Conservation (phyloP, 805 yeast species). For the Saturnispora dispora region DNA sequence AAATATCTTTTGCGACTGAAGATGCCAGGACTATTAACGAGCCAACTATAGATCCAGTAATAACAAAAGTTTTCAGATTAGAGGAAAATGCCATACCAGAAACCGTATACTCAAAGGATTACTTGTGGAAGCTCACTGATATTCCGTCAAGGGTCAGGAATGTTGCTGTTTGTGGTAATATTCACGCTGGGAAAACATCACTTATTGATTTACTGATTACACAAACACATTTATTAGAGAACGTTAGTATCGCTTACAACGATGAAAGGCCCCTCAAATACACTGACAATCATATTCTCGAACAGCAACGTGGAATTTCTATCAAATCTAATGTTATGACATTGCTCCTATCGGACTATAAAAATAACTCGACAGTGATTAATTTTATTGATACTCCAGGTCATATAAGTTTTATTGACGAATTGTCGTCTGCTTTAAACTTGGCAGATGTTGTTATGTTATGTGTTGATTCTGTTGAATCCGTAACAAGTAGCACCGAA, state of each 20-base stretch:
- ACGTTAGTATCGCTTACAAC: conserved; percentile 26
- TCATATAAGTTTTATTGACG: conserved; percentile 77
- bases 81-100: conserved; percentile 50
- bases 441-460: conserved; percentile 58
- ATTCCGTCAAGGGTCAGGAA: conserved; percentile 63
- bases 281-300: conserved; percentile 64
- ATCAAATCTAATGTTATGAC: conserved; percentile 56
- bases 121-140: conserved; percentile 37
- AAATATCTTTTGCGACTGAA: conserved; percentile 44
- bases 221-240: conserved; percentile 49
- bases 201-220: conserved; percentile 58
- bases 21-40: conserved; percentile 39
- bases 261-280: conserved; percentile 44
- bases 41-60: conserved; percentile 56
- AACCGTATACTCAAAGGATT: conserved; percentile 53
- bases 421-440: conserved; percentile 46
- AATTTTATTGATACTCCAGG: conserved; percentile 88
- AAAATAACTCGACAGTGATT: conserved; percentile 45
- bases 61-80: conserved; percentile 34
- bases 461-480: conserved; percentile 82
- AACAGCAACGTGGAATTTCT: conserved; percentile 60
- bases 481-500: conserved; percentile 53
- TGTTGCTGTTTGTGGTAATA: conserved; percentile 68
- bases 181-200: conserved; percentile 82
- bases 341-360: conserved; percentile 44